Evolutionary conservation across 768 basidiomycete genomes (phyloP).

Genomic region (Lactarius quietus): DNA sequence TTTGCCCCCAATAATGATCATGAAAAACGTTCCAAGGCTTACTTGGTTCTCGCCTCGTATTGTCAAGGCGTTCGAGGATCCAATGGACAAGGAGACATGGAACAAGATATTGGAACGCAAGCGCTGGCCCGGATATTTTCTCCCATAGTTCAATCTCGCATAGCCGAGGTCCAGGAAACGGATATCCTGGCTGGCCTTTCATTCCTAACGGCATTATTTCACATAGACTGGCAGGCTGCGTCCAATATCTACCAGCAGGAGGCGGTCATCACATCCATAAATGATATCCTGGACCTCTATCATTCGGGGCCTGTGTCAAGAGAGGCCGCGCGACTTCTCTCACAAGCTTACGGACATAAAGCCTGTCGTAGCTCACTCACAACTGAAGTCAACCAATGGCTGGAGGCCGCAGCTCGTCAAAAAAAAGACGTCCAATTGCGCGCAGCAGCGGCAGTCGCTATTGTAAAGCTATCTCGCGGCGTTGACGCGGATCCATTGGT

Average conservation of each 20-base stretch:
- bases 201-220: slow-evolving; percentile 77
- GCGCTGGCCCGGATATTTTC: slow-evolving; percentile 49
- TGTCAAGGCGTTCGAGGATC: slow-evolving; percentile 55
- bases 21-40: slow-evolving; percentile 57
- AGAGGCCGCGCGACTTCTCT: slow-evolving; percentile 68
- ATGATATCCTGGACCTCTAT: slow-evolving; percentile 68
- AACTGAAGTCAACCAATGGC: slow-evolving; percentile 58
- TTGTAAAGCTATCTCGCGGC: slow-evolving; percentile 74
- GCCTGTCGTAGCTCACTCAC: slow-evolving; percentile 60
- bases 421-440: slow-evolving; percentile 45
- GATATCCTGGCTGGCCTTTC: slow-evolving; percentile 53
- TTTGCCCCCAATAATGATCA: slow-evolving; percentile 20
- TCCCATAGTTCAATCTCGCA: slow-evolving; percentile 44
- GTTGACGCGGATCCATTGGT: slow-evolving; percentile 42
- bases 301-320: slow-evolving; percentile 47
- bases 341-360: slow-evolving; percentile 75
- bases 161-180: slow-evolving; percentile 55
- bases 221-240: slow-evolving; percentile 72
- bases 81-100: slow-evolving; percentile 35
- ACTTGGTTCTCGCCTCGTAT: slow-evolving; percentile 62
- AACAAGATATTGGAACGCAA: slow-evolving; percentile 46
- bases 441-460: slow-evolving; percentile 64
- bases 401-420: slow-evolving; percentile 54
- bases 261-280: slow-evolving; percentile 57
- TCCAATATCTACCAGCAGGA: slow-evolving; percentile 61